Evolutionary conservation across 75 land plant genomes (phyloP), one percentile per base, ranked within the genome.

Genomic region (Sequoiadendron giganteum): DNA sequence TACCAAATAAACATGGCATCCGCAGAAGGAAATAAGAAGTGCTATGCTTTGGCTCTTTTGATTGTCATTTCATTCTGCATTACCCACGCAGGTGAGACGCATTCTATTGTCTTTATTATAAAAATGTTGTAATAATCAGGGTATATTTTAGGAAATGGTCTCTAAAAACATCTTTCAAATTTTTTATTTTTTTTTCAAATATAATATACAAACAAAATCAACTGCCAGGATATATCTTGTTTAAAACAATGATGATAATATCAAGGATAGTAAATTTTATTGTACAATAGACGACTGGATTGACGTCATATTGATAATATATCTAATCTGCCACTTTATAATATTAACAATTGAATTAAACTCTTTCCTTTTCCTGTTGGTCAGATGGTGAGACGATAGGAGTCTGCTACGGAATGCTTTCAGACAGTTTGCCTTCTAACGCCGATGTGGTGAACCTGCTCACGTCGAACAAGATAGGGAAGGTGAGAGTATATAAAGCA

Each of bases 351-450:
- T 21, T 65, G 0, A 0, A 49, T 1, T 49, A 49, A 49, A 49
- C 11, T 13, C 2, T 49, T 49, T 49, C n/a, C 70, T 65, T 25
- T 65, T 65, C 25, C n/a, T 25, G 2, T 36, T 86, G 21, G 10
- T 30, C n/a, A 86, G 88, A 58, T 68, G 92, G 88, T 32, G 92
- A 85, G 8, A 88, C 10, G 0, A 76, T 90, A 5, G 93, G 93
- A 8, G 90, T 52, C 13, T 52, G 55, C 15, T 52, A 52, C 16
- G 55, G 55, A 52, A 52, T 14, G 55, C 15, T 13, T 3, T 52
- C 55, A 1, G 2, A 52, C 55, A 13, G 55, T 52, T 13, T 52
- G 55, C 55, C 55, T 13, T 52, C 55, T 0, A 13, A 13, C 0
- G 2, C 1, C 55, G 55, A 52, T 1, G 55, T 13, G 15, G 55